phyloP scores from a whole-genome alignment of 2,329 filamentous ascomycete genomes.

The Aspergillus sp. region DNA sequence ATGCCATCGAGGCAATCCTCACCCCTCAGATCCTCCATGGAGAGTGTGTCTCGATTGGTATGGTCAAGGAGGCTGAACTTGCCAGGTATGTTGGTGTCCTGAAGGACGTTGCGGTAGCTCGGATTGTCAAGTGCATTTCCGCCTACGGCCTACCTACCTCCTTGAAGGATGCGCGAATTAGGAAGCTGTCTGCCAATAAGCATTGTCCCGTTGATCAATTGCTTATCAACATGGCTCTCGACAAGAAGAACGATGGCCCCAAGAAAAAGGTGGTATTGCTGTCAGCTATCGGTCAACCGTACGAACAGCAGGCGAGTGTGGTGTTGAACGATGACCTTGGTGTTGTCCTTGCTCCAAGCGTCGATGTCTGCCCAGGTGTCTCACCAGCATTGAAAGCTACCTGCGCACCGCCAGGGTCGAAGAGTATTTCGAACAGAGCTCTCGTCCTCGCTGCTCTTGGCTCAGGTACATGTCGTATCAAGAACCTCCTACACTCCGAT shows the following conservation, averaged over 20 bases:
- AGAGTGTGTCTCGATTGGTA: conserved; percentile 92
- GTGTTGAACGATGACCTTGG: conserved; percentile 81
- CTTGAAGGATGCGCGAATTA: conserved; percentile 71
- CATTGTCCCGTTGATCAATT: conserved; percentile 77
- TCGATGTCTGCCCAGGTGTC: conserved; percentile 65
- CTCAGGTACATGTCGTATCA: conserved; percentile 75
- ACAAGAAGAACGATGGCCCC: conserved; percentile 95
- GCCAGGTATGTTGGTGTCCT: conserved; percentile 81
- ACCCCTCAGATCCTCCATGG: conserved; percentile 94
- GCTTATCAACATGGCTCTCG: conserved; percentile 88
- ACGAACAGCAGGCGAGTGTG: conserved; percentile 79
- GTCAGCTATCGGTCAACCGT: conserved; percentile 77
- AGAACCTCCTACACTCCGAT: conserved; percentile 88
- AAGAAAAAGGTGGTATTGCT: conserved; percentile 95
- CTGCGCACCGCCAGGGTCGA: conserved; percentile 86
- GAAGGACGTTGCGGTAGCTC: conserved; percentile 76
- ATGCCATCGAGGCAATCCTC: conserved; percentile 90
- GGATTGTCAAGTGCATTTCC: conserved; percentile 86
- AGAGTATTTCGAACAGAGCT: conserved; percentile 94
- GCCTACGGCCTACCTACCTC: conserved; percentile 86
- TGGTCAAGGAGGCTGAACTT: conserved; percentile 95
- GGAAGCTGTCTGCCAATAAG: conserved; percentile 76
- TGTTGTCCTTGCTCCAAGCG: conserved; percentile 70
- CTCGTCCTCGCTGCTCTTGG: conserved; percentile 89
- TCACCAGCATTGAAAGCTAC: conserved; percentile 57